Conservation (phyloP, 176 grass and related monocot species). For the Otatea glauca region DNA sequence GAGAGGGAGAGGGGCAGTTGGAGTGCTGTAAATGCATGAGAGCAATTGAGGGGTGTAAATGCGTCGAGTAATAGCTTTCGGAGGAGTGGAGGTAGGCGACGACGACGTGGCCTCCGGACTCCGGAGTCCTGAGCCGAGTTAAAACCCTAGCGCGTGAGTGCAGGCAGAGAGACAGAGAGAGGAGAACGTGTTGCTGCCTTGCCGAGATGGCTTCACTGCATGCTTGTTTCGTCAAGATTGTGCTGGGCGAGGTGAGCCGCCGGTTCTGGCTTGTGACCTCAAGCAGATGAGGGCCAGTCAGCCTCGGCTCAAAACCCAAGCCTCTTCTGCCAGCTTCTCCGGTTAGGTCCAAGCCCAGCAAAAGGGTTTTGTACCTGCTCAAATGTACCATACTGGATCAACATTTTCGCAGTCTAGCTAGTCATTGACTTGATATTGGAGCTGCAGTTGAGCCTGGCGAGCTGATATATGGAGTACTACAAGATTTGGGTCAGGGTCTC, state of each 20-base stretch:
- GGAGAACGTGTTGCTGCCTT: neutral
- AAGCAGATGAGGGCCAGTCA: too few species aligned
- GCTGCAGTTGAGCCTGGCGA: too few species aligned
- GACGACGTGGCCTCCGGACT: neutral
- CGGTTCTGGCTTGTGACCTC: neutral
- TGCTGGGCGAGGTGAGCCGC: neutral
- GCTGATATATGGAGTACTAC: too few species aligned
- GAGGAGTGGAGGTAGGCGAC: too few species aligned
- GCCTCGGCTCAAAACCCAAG: neutral
- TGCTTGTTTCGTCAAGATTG: neutral
- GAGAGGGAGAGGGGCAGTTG: slow-evolving; percentile 8
- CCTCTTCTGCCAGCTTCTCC: neutral
- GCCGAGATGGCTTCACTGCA: neutral
- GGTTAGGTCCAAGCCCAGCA: neutral
- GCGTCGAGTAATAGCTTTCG: neutral
- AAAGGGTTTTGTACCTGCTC: neutral
- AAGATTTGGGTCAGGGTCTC: too few species aligned
- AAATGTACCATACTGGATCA: neutral
- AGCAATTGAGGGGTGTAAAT: too few species aligned
- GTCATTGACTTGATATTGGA: too few species aligned
- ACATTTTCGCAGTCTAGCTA: too few species aligned
- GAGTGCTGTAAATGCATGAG: too few species aligned
- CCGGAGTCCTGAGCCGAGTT: too few species aligned
- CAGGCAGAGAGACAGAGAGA: neutral
- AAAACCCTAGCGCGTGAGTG: neutral